A percentile compares a stretch with the other conserved stretches of the same genome.
Evolutionary conservation across 495 filamentous ascomycete species (phyloP).

Genomic region (Aspergillus funiculosus): DNA sequence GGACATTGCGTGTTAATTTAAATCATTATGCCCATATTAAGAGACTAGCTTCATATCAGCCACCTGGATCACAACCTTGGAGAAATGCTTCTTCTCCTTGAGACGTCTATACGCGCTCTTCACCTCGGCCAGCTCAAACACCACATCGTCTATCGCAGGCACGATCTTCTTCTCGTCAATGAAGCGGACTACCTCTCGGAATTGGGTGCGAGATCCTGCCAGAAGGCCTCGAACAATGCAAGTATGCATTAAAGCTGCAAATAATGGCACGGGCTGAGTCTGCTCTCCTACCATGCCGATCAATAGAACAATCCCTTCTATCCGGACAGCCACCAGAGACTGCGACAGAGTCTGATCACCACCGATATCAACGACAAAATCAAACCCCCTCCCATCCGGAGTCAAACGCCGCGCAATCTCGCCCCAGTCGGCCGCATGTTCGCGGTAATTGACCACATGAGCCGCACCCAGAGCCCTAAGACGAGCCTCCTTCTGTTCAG

Average conservation of each 20-base stretch:
- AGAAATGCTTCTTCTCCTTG: slow-evolving; percentile 4
- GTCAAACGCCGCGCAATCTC: slow-evolving; percentile 51
- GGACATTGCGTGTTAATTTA: no score
- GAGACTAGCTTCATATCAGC: no score
- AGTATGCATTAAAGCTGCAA: slow-evolving; percentile 37
- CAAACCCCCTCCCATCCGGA: slow-evolving; percentile 44
- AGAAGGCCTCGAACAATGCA: slow-evolving; percentile 25
- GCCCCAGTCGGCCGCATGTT: slow-evolving; percentile 54
- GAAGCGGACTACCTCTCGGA: slow-evolving; percentile 50
- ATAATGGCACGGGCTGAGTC: slow-evolving; percentile 29
- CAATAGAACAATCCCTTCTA: slow-evolving; percentile 40
- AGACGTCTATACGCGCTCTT: slow-evolving; percentile 37
- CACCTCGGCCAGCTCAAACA: slow-evolving; percentile 45
- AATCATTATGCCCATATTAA: no score
- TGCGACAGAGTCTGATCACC: slow-evolving; percentile 37
- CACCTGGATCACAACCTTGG: slow-evolving; percentile 4
- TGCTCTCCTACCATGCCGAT: slow-evolving; percentile 36
- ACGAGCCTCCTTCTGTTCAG: slow-evolving; percentile 50
- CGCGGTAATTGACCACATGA: slow-evolving; percentile 54
- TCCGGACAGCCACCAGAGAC: slow-evolving; percentile 28
- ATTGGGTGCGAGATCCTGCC: slow-evolving; percentile 45
- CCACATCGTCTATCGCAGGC: slow-evolving; percentile 49
- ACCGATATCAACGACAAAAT: slow-evolving; percentile 54
- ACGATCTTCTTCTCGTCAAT: slow-evolving; percentile 52
- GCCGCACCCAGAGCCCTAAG: slow-evolving; percentile 49